Evolutionary conservation across 1,139 yeast species (phyloP).

Genomic region (Zygosaccharomyces sapae): DNA sequence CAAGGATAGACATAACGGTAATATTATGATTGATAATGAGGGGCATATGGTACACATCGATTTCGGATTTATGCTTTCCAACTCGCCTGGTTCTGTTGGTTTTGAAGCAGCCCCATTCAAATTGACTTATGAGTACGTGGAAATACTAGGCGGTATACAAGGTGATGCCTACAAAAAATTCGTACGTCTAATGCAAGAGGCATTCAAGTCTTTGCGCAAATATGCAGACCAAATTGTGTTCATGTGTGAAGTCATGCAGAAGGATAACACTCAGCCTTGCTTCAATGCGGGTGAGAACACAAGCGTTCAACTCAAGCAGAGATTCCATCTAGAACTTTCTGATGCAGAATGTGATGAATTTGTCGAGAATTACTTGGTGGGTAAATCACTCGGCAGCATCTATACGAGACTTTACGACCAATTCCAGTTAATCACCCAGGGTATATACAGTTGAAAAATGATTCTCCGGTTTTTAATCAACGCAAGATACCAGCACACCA

Average conservation of each 20-base stretch:
- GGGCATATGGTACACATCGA: slow-evolving; percentile 96
- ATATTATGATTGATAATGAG: slow-evolving; percentile 86
- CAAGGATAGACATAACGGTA: slow-evolving; percentile 95
- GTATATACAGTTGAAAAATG: slow-evolving; percentile 60
- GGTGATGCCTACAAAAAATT: slow-evolving; percentile 57
- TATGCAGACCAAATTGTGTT: slow-evolving; percentile 69
- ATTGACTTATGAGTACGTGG: slow-evolving; percentile 81
- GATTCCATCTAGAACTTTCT: slow-evolving; percentile 70
- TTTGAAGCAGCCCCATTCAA: slow-evolving; percentile 98
- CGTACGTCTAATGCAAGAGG: slow-evolving; percentile 57
- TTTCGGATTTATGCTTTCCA: slow-evolving; percentile 87
- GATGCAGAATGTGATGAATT: slow-evolving; percentile 72
- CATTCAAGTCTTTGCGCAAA: slow-evolving; percentile 68
- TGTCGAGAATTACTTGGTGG: slow-evolving; percentile 70
- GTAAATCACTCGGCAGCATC: slow-evolving; percentile 79
- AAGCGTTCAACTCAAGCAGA: slow-evolving; percentile 66
- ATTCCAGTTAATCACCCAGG: slow-evolving; percentile 89
- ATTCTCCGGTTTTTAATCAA: neutral
- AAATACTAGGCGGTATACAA: slow-evolving; percentile 73
- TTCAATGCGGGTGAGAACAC: slow-evolving; percentile 85
- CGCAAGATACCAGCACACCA: neutral
- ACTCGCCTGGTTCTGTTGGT: slow-evolving; percentile 94
- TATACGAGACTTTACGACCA: slow-evolving; percentile 92
- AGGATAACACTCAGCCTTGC: slow-evolving; percentile 85
- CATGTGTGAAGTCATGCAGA: slow-evolving; percentile 89